Evolutionary conservation across 192 early-diverging fungal genomes (phyloP), one percentile per base, ranked within the genome.

Genomic region (Entrophospora sp.): DNA sequence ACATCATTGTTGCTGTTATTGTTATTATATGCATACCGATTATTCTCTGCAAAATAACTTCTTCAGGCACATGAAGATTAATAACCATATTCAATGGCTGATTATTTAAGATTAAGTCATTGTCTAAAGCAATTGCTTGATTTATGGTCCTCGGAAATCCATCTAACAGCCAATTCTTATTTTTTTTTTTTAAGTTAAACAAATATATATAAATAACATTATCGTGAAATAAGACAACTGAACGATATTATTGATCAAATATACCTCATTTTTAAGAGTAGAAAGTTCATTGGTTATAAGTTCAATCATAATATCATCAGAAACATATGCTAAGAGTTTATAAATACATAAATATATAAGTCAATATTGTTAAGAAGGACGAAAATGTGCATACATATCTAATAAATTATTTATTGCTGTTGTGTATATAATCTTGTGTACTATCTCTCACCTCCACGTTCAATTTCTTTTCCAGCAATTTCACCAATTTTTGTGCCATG

Each of bases 61-160:
- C 81, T 69, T 93, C 90, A 9, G 96, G 94, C 20, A 98, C 96
- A 62, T 88, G 85, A 57, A 98, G 74, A 69, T 96, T 91, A 43
- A 97, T 81, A 16, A 96, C 94, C 8, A 90, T 69, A 69, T 90
- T 90, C 48, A 97, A 75, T 13, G 88, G 80, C 68, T 89, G 84
- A 55, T 68, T 70, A 20, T 69, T 61, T 30, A 64, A 63, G 24
- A 76, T 67, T 55, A 94, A 75, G 25, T 77, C 74, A 24, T 77
- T 69, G 66, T 89, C 86, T 64, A 97, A 72, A 2, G 79, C 77
- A 59, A 82, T 66, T 4, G 96, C 95, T 75, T 98, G 96, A 4
- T 71, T 66, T 31, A 90, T 74, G 4, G 87, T 94, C 30, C 96
- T 80, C 58, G 96, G 96, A 65, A 94, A 98, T 35, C 89, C 93